Evolutionary conservation across 2,329 filamentous ascomycete species (phyloP).

Genomic region (Cladosporium sp.): DNA sequence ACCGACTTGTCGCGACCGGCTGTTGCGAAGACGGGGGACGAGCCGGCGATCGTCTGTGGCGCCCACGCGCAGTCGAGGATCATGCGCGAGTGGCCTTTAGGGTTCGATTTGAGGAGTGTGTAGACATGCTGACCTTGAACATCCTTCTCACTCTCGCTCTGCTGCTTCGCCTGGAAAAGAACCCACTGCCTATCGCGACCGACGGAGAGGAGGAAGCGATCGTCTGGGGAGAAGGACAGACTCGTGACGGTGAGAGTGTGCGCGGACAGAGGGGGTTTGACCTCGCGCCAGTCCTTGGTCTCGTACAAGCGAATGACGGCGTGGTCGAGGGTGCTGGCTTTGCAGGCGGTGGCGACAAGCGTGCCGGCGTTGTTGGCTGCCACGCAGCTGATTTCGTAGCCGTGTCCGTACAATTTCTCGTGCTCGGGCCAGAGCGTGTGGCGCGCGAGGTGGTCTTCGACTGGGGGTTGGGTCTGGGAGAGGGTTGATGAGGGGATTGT

Average conservation of each 20-base stretch:
- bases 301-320: conserved; percentile 92
- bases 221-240: conserved; percentile 73
- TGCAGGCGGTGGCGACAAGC: conserved; percentile 86
- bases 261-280: conserved; percentile 75
- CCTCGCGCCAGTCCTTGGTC: conserved; percentile 79
- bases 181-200: conserved; percentile 91
- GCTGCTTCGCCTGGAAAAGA: conserved; percentile 58
- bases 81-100: conserved; percentile 88
- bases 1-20: conserved; percentile 86
- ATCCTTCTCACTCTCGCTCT: neutral
- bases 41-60: conserved; percentile 41
- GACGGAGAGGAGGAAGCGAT: conserved; percentile 75
- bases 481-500: conserved; percentile 44
- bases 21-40: conserved; percentile 65
- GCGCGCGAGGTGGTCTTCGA: conserved; percentile 84
- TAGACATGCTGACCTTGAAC: conserved; percentile 45
- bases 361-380: conserved; percentile 70
- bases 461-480: conserved; percentile 68
- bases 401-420: conserved; percentile 96
- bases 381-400: conserved; percentile 90
- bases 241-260: conserved; percentile 84
- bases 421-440: conserved; percentile 93
- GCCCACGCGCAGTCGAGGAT: conserved; percentile 87
- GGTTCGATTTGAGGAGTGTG: conserved; percentile 59
- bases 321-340: conserved; percentile 87